Percentiles rank a stretch among this genome's conserved stretches.
Conservation (phyloP, 208 protist species). For the Leishmania martiniquensis region DNA sequence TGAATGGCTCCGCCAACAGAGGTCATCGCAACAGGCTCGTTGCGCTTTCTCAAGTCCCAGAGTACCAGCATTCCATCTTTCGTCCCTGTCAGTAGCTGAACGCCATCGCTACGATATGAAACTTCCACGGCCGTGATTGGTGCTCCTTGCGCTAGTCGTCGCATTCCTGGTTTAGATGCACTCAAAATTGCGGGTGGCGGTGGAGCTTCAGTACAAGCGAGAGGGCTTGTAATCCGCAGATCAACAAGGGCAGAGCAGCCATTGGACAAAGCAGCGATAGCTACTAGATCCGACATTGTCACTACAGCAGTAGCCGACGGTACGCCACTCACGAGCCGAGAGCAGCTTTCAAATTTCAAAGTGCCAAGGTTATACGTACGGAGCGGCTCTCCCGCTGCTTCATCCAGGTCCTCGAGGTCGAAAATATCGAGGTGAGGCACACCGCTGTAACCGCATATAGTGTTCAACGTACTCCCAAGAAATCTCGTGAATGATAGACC, state of each 20-base stretch:
- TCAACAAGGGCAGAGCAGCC: constrained; percentile 54
- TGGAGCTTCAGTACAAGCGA: constrained; percentile 18
- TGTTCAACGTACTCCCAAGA: constrained; percentile 45
- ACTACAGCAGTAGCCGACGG: constrained; percentile 36
- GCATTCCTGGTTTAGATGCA: not conserved
- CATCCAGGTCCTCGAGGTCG: constrained; percentile 81
- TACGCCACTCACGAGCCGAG: not conserved
- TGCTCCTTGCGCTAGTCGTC: not conserved
- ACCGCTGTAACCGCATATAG: constrained; percentile 47
- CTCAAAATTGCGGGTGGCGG: constrained; percentile 11
- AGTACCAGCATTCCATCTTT: constrained; percentile 51
- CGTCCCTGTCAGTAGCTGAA: constrained; percentile 49
- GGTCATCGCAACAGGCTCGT: constrained; percentile 25
- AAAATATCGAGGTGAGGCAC: constrained; percentile 60
- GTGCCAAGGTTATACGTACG: constrained; percentile 42
- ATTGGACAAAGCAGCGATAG: constrained; percentile 51
- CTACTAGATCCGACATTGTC: constrained; percentile 35
- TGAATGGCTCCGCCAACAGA: constrained; percentile 23
- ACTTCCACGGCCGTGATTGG: constrained; percentile 13
- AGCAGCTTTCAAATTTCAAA: not conserved
- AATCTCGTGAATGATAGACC: constrained; percentile 67
- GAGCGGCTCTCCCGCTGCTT: constrained; percentile 50
- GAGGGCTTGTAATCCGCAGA: constrained; percentile 14
- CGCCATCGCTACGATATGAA: constrained; percentile 10
- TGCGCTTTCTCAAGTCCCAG: constrained; percentile 60